These are phyloP conservation scores for Lasiodiplodia citricola DNA, from an alignment of 2,329 filamentous ascomycete genomes.

Conservation along the genomic window DNA sequence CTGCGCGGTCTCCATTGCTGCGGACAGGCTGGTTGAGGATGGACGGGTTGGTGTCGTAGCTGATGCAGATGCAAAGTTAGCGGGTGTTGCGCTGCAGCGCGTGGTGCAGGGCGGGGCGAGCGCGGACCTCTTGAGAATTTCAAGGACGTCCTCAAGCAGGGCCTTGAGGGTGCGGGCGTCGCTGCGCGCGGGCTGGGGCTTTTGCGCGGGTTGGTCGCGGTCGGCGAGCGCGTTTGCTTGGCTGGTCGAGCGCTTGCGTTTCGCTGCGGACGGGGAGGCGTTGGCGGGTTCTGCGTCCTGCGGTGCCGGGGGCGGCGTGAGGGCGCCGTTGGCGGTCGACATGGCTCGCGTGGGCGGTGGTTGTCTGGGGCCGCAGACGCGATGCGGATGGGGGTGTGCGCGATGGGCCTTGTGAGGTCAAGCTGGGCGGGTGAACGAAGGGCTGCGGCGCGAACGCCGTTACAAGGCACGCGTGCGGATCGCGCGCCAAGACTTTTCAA, in stretches of 20 bases:
- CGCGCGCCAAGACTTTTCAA: constrained; percentile 9
- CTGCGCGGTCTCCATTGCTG: constrained; percentile 36
- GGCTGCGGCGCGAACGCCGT: background rate
- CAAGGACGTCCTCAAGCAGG: constrained; percentile 48
- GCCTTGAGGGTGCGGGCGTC: constrained; percentile 34
- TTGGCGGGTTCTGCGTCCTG: constrained; percentile 31
- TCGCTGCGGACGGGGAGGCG: constrained; percentile 42
- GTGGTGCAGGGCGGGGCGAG: constrained; percentile 3
- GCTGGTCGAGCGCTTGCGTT: constrained; percentile 53
- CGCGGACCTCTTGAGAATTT: constrained; percentile 47
- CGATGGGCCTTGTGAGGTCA: constrained; percentile 23
- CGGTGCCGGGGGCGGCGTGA: constrained; percentile 40
- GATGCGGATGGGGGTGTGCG: constrained; percentile 24
- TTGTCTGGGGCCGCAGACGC: constrained; percentile 21
- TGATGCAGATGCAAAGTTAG: constrained; percentile 30
- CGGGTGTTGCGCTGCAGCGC: background rate
- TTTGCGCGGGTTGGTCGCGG: constrained; percentile 33
- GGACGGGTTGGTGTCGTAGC: constrained; percentile 53
- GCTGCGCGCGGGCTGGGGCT: constrained; percentile 29
- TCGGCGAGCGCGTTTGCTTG: constrained; percentile 35
- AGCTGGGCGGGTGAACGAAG: background rate
- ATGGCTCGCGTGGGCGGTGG: constrained; percentile 30
- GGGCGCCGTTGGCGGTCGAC: constrained; percentile 44
- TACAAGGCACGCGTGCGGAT: constrained; percentile 11
- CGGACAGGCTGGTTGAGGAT: constrained; percentile 48